phyloP scores from a whole-genome alignment of 495 filamentous ascomycete genomes.

The Aspergillus asperescens region DNA sequence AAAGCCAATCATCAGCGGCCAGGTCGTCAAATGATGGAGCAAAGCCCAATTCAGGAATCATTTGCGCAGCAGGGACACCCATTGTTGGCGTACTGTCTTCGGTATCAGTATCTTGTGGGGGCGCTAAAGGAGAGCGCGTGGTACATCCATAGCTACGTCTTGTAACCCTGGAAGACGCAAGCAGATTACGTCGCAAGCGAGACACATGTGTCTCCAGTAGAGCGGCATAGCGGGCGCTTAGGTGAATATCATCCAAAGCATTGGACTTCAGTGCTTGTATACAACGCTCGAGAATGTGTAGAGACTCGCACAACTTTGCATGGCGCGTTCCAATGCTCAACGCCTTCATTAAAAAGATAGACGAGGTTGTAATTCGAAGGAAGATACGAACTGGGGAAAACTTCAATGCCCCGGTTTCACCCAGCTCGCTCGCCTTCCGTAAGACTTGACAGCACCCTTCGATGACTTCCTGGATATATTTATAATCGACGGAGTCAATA shows the following conservation, averaged over 20 bases:
- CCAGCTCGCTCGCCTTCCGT: slow-evolving; percentile 41
- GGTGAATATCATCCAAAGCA: slow-evolving; percentile 48
- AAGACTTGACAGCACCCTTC: slow-evolving; percentile 50
- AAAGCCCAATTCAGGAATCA: slow-evolving; percentile 30
- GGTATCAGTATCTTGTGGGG: slow-evolving; percentile 26
- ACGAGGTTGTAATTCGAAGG: slow-evolving; percentile 47
- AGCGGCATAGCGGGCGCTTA: slow-evolving; percentile 48
- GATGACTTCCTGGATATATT: slow-evolving; percentile 53
- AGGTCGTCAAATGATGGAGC: slow-evolving; percentile 35
- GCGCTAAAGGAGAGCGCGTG: slow-evolving; percentile 29
- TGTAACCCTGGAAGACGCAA: slow-evolving; percentile 32
- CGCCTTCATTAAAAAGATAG: slow-evolving; percentile 51
- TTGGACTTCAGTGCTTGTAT: slow-evolving; percentile 46
- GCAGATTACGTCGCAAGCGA: slow-evolving; percentile 37
- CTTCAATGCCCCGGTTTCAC: slow-evolving; percentile 37
- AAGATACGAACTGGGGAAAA: slow-evolving; percentile 51
- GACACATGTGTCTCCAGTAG: slow-evolving; percentile 47
- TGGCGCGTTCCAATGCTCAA: slow-evolving; percentile 47
- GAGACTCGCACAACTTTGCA: slow-evolving; percentile 43
- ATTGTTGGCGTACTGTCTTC: slow-evolving; percentile 21
- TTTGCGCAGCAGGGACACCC: slow-evolving; percentile 24
- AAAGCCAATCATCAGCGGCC: slow-evolving; percentile 48
- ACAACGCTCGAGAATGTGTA: slow-evolving; percentile 44
- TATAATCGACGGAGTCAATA: slow-evolving; percentile 50
- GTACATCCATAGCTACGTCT: slow-evolving; percentile 25